These are phyloP conservation scores for Russula virescens DNA, from an alignment of 768 basidiomycete species.

Conservation along the genomic window DNA sequence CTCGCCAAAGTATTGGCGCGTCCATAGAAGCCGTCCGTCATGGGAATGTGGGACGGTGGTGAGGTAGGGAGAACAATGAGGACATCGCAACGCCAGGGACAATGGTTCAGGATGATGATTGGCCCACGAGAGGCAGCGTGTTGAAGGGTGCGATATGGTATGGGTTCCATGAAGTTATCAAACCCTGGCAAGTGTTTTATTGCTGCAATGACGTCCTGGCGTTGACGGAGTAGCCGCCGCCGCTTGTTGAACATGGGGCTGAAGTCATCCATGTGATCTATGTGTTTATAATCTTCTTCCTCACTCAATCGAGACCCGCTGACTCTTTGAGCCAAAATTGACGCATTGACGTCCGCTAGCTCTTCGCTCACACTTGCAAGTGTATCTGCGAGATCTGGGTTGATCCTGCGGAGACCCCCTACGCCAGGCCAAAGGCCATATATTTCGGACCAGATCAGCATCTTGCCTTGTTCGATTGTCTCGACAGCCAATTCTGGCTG, in stretches of 20 bases:
- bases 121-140: background rate
- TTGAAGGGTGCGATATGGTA: background rate
- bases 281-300: background rate
- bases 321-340: background rate
- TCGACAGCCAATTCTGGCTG: constrained; percentile 4
- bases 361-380: background rate
- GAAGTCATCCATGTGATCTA: background rate
- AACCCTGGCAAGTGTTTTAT: background rate
- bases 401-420: background rate
- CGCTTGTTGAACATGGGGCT: background rate
- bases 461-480: constrained; percentile 7
- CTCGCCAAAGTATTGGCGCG: background rate
- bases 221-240: background rate
- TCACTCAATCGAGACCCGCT: background rate
- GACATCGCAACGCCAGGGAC: background rate
- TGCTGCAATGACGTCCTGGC: background rate
- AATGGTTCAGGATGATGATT: background rate
- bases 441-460: constrained; percentile 10
- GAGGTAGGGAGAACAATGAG: background rate
- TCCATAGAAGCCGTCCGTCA: background rate
- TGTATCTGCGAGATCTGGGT: background rate
- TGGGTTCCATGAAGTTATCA: background rate
- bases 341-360: background rate
- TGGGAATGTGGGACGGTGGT: background rate
- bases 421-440: background rate